Evolutionary conservation across 306 rosid species (phyloP).

Genomic region (Lathyrus tuberosus): DNA sequence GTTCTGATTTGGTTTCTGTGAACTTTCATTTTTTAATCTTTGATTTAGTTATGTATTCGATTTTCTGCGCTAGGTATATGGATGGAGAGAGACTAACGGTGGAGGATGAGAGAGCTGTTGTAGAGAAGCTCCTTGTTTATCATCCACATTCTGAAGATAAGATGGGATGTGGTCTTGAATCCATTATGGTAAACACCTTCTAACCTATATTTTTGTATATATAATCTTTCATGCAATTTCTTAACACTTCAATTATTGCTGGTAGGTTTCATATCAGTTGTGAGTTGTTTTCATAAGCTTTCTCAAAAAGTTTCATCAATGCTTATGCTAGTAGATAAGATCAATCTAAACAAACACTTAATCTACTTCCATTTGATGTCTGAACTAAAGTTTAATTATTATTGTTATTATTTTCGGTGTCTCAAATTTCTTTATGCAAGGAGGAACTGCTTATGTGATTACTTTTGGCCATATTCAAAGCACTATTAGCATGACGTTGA

Average conservation of each 20-base stretch:
- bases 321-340: background rate
- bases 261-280: background rate
- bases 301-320: background rate
- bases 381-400: background rate
- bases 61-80: conserved; percentile 23
- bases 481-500: background rate
- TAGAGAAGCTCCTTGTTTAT: conserved; percentile 69
- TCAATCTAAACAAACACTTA: background rate
- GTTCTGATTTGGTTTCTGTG: conserved; percentile 7
- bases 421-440: conserved; percentile 5
- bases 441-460: conserved; percentile 13
- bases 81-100: conserved; percentile 62
- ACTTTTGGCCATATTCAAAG: conserved; percentile 2
- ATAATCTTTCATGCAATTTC: no score
- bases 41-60: background rate
- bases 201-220: no score
- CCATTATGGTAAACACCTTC: conserved; percentile 62
- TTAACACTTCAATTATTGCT: no score
- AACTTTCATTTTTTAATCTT: background rate
- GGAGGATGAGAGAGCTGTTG: conserved; percentile 70
- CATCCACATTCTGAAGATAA: conserved; percentile 85
- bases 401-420: background rate
- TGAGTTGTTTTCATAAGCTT: background rate
- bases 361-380: background rate
- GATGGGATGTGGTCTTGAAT: conserved; percentile 87